Evolutionary conservation across 148 eudicot species (phyloP).

Genomic region (Chenopodium berlandieri): DNA sequence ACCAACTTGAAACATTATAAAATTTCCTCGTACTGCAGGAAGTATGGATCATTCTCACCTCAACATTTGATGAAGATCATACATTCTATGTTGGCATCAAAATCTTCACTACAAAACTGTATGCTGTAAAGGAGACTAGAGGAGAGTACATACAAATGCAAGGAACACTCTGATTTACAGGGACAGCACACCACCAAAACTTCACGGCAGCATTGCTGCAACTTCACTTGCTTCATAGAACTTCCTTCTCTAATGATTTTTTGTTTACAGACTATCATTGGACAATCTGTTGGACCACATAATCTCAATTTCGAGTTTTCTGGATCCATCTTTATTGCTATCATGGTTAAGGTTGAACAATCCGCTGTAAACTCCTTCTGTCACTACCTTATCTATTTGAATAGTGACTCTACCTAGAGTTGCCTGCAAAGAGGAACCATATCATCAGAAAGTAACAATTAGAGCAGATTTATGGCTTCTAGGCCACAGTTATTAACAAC

Average conservation of each 20-base stretch:
- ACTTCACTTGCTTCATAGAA: slow-evolving; percentile 8
- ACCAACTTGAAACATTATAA: slow-evolving; percentile 20
- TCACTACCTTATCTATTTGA: slow-evolving; percentile 86
- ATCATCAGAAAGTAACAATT: slow-evolving; percentile 7
- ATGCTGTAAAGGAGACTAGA: slow-evolving; percentile 17
- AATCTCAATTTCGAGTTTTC: slow-evolving; percentile 75
- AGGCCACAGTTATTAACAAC: neutral
- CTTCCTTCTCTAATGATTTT: slow-evolving; percentile 13
- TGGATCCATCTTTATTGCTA: slow-evolving; percentile 58
- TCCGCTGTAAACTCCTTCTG: slow-evolving; percentile 72
- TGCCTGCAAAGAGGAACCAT: slow-evolving; percentile 43
- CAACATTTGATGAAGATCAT: slow-evolving; percentile 20
- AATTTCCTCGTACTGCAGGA: slow-evolving; percentile 17
- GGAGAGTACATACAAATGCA: slow-evolving; percentile 24
- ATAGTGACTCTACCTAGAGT: slow-evolving; percentile 73
- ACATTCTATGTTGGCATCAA: slow-evolving; percentile 20
- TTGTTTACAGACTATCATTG: slow-evolving; percentile 37
- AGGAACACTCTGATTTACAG: slow-evolving; percentile 27
- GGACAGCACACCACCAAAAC: slow-evolving; percentile 15
- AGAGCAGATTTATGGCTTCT: neutral
- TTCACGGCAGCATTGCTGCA: slow-evolving; percentile 20
- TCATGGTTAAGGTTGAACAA: slow-evolving; percentile 64
- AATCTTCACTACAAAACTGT: slow-evolving; percentile 37
- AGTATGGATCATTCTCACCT: slow-evolving; percentile 18
- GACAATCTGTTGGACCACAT: slow-evolving; percentile 69